A percentile compares a stretch with the other conserved stretches of the same genome.
Conservation (phyloP, 2,329 filamentous ascomycete genomes). For the Fusarium decemcellulare region DNA sequence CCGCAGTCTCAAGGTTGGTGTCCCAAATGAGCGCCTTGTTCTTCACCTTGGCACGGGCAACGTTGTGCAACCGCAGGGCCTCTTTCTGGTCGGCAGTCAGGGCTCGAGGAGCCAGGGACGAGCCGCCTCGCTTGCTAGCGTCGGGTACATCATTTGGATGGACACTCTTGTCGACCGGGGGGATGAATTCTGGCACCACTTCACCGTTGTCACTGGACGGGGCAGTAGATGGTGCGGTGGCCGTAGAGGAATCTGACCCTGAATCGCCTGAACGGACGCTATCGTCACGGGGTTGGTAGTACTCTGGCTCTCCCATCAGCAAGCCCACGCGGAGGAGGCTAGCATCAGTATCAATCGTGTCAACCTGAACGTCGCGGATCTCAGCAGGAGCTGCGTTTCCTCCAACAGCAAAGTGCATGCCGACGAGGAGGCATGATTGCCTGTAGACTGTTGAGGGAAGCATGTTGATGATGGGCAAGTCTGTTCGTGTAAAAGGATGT, state of each 20-base stretch:
- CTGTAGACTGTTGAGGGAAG: constrained; percentile 24
- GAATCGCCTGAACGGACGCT: neutral
- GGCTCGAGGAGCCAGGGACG: constrained; percentile 15
- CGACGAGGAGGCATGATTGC: constrained; percentile 19
- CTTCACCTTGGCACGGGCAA: constrained; percentile 33
- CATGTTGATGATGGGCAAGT: constrained; percentile 25
- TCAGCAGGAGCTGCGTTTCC: constrained; percentile 22
- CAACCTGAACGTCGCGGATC: neutral
- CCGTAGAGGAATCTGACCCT: neutral
- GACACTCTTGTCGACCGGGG: constrained; percentile 1
- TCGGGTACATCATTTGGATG: neutral
- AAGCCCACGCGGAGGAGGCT: no score
- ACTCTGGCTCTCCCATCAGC: neutral
- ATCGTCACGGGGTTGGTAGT: neutral
- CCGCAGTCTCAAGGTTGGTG: constrained; percentile 20
- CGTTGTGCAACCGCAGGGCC: constrained; percentile 35
- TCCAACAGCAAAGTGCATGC: constrained; percentile 1
- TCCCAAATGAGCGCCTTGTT: constrained; percentile 34
- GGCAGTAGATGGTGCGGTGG: no score
- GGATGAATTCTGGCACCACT: neutral
- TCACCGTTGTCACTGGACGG: no score
- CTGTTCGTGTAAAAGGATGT: neutral
- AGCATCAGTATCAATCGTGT: neutral
- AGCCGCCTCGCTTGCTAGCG: constrained; percentile 3
- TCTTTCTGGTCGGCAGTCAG: constrained; percentile 34